Evolutionary conservation across 257 asterid genomes (phyloP).

Genomic region (Gynochthodes officinalis): DNA sequence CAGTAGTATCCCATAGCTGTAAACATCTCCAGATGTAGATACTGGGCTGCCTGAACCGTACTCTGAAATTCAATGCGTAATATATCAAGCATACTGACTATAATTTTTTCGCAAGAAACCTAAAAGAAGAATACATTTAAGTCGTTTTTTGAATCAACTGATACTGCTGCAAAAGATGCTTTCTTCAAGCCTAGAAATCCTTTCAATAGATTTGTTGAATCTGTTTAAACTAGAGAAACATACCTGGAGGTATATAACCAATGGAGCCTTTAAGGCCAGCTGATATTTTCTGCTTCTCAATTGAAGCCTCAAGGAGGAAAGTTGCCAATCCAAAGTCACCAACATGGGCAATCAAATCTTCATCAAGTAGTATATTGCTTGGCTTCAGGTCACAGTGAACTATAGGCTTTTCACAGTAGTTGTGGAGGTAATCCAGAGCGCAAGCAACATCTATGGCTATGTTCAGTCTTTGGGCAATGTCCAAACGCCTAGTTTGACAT

Average conservation of each 20-base stretch:
- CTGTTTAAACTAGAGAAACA: background rate
- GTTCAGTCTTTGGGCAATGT: conserved; percentile 24
- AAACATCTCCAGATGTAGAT: conserved; percentile 37
- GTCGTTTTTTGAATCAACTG: too few species aligned
- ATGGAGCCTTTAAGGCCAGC: conserved; percentile 37
- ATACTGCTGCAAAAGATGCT: too few species aligned
- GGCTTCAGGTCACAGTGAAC: conserved; percentile 49
- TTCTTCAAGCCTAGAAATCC: too few species aligned
- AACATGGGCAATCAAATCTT: conserved; percentile 33
- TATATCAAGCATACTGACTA: background rate
- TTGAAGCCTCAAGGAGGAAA: conserved; percentile 23
- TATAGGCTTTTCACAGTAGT: conserved; percentile 22
- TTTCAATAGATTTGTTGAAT: too few species aligned
- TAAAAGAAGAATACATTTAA: too few species aligned
- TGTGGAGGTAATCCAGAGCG: conserved; percentile 42
- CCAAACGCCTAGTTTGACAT: background rate
- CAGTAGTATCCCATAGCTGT: conserved; percentile 37
- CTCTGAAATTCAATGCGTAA: conserved; percentile 20
- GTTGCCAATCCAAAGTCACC: conserved; percentile 44
- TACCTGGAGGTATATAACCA: conserved; percentile 48
- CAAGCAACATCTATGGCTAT: conserved; percentile 40
- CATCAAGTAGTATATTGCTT: conserved; percentile 41
- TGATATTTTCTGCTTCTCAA: conserved; percentile 7
- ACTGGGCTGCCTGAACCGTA: conserved; percentile 30
- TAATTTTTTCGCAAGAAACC: too few species aligned